Base-by-base conservation (phyloP, 2,329 filamentous ascomycete species). In the Trichoderma pleuroti region DNA sequence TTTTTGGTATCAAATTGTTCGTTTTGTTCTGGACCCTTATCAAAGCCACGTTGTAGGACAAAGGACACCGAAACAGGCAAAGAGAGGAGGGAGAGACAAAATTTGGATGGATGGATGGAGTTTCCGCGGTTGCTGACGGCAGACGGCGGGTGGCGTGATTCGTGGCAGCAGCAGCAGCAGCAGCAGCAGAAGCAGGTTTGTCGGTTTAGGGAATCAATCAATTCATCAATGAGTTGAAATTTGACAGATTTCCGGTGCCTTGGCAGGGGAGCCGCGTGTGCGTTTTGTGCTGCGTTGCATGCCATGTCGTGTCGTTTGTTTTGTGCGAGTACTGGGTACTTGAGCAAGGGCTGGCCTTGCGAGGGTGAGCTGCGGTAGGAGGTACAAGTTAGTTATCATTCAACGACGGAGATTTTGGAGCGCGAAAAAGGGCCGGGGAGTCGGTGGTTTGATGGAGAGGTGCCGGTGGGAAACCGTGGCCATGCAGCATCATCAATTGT, bases 211-310 rank as follows among this genome's bases (percentile, higher is more conserved):
- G 24, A 5, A 18, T 21, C 18, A 12, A 4, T 49, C 26, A 28
- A 28, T 28, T 5, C 3, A 28, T 28, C 26, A 28, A 28, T 28
- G n/a, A 14, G 10, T 16, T 56, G 28, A 26, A 56, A 26, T 11
- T 57, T 32, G 54, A 57, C 9, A n/a, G 28, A 8, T 28, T 26
- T 65, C 4, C 16, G 63, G 49, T 21, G 32, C 18, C 34, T 56
- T n/a, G 18, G 63, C 49, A 66, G 63, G 63, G 63, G 49, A 21
- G 49, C 32, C 24, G 63, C 63, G 63, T 66, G 63, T 57, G 12
- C 21, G 18, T 57, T n/a, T 34, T 26, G 49, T 18, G 24, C 24
- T 42, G n/a, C 24, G 30, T n/a, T 12, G n/a, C n/a, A n/a, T n/a
- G n/a, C n/a, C n/a, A n/a, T n/a, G n/a, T n/a, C n/a, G n/a, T n/a